Conservation (phyloP, 306 rosid species). For the Cotoneaster glaucophyllus region DNA sequence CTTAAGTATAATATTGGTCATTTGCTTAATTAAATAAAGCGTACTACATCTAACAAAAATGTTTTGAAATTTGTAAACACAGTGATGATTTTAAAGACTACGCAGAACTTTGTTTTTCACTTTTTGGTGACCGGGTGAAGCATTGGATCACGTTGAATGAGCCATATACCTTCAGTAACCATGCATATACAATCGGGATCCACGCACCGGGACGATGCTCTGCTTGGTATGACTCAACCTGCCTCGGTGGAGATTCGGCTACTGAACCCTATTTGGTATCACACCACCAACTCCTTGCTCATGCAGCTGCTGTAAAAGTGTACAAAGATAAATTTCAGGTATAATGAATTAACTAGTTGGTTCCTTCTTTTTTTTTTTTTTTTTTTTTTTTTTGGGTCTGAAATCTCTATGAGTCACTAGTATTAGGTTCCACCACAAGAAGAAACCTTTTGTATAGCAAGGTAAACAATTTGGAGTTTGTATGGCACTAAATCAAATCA, state of each 20-base stretch:
- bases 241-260: constrained; percentile 42
- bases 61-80: background rate
- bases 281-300: constrained; percentile 57
- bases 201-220: constrained; percentile 47
- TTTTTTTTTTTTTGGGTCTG: too few species aligned
- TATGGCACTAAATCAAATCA: background rate
- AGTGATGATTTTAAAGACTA: constrained; percentile 36
- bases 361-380: background rate
- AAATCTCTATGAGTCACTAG: background rate
- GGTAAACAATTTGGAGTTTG: background rate
- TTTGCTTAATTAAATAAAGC: background rate
- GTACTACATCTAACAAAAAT: too few species aligned
- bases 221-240: constrained; percentile 21
- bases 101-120: constrained; percentile 38
- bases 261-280: constrained; percentile 50
- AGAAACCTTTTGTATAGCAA: background rate
- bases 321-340: constrained; percentile 36
- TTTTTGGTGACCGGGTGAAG: constrained; percentile 56
- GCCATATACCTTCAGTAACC: constrained; percentile 10
- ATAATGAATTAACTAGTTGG: background rate
- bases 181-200: constrained; percentile 12
- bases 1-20: background rate
- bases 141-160: constrained; percentile 64
- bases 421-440: background rate
- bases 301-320: constrained; percentile 41